A percentile compares a stretch with the other conserved stretches of the same genome.
Evolutionary conservation across 257 asterid species (phyloP).

Genomic region (Nicotiana attenuata): DNA sequence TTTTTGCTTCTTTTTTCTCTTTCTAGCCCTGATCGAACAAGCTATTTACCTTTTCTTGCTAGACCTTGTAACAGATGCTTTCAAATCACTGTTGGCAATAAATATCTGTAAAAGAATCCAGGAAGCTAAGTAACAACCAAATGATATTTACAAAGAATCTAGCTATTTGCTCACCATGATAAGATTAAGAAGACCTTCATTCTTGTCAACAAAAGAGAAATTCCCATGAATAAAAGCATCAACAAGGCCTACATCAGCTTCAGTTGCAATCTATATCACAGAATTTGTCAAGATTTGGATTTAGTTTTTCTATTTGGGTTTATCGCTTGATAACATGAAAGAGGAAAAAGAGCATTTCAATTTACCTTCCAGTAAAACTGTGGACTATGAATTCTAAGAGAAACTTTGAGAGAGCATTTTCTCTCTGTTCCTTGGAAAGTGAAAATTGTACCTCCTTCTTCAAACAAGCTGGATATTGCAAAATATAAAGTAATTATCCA

Average conservation of each 20-base stretch:
- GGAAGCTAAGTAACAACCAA: neutral
- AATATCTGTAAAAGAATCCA: conserved; percentile 44
- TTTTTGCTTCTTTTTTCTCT: too few species aligned
- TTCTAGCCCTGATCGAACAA: too few species aligned
- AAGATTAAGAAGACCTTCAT: conserved; percentile 63
- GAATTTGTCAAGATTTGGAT: neutral
- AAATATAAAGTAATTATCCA: neutral
- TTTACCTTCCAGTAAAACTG: conserved; percentile 82
- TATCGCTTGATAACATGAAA: too few species aligned
- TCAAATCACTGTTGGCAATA: conserved; percentile 60
- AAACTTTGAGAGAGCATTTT: conserved; percentile 42
- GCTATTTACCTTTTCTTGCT: conserved; percentile 47
- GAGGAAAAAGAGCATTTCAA: neutral
- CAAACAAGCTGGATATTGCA: conserved; percentile 43
- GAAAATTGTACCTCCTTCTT: conserved; percentile 71
- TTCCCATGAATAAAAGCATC: conserved; percentile 83
- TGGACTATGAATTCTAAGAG: conserved; percentile 56
- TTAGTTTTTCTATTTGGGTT: too few species aligned
- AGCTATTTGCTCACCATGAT: conserved; percentile 46
- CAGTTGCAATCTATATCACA: conserved; percentile 35
- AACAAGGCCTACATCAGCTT: conserved; percentile 79
- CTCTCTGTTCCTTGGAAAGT: conserved; percentile 54
- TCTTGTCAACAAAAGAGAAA: conserved; percentile 59
- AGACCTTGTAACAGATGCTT: conserved; percentile 29
- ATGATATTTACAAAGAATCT: neutral